Conservation (phyloP, 768 basidiomycete genomes). For the Amanita subjunquillea region DNA sequence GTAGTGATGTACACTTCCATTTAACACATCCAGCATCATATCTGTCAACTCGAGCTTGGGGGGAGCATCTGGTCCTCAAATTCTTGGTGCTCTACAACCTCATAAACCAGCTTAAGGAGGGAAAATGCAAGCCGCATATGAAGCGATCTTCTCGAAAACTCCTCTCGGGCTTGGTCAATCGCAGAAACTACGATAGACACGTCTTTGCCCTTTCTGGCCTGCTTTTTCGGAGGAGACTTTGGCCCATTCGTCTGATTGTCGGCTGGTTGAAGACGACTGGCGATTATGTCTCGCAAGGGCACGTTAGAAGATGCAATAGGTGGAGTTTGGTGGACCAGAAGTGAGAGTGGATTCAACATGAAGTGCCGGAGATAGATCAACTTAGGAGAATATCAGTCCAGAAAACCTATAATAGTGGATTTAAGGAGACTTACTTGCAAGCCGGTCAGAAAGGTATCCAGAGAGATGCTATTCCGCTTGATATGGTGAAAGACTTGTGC, state of each 20-base stretch:
- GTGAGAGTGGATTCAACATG: conserved; percentile 1
- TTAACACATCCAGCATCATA: conserved; percentile 34
- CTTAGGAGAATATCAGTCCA: neutral
- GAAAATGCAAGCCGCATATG: conserved; percentile 37
- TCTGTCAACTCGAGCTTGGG: conserved; percentile 15
- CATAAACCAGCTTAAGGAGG: conserved; percentile 32
- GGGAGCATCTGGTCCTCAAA: conserved; percentile 17
- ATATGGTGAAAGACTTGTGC: conserved; percentile 50
- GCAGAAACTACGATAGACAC: neutral
- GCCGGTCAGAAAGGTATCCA: conserved; percentile 45
- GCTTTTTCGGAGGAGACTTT: conserved; percentile 5
- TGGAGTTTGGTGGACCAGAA: neutral
- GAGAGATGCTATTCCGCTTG: conserved; percentile 41
- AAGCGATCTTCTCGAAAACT: conserved; percentile 21
- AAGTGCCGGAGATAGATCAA: conserved; percentile 5
- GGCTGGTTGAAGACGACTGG: neutral
- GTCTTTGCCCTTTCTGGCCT: neutral
- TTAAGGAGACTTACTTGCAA: conserved; percentile 40
- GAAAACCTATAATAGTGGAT: neutral
- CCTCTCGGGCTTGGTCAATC: neutral
- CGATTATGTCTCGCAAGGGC: neutral
- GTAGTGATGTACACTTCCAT: conserved; percentile 31
- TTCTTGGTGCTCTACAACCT: conserved; percentile 27
- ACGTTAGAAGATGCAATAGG: neutral
- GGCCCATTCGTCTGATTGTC: neutral